Conservation (phyloP, 306 rosid species). For the Ormosia emarginata region DNA sequence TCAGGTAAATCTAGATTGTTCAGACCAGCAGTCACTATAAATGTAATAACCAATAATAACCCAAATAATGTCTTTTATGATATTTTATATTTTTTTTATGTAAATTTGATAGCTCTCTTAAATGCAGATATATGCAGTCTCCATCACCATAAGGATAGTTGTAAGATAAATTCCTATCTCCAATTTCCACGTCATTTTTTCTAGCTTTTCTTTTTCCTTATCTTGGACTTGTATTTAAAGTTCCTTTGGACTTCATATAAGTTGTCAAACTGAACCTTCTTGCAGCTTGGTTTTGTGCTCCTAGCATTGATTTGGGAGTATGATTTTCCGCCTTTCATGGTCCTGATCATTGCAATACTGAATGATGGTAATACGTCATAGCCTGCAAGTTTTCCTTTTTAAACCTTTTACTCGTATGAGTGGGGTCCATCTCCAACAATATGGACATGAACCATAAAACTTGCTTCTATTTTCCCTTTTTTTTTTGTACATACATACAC, state of each 20-base stretch:
- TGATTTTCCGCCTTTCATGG: slow-evolving; percentile 95
- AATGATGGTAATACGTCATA: slow-evolving; percentile 65
- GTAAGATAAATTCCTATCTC: slow-evolving; percentile 38
- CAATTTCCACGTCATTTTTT: slow-evolving; percentile 13
- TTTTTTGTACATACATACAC: neutral
- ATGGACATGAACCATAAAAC: neutral
- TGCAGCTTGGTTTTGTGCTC: slow-evolving; percentile 88
- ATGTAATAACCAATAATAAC: neutral
- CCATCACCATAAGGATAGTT: slow-evolving; percentile 89
- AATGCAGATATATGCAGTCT: slow-evolving; percentile 82
- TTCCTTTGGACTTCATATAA: slow-evolving; percentile 19
- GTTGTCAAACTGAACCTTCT: slow-evolving; percentile 17
- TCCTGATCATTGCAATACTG: slow-evolving; percentile 78
- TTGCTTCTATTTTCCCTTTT: neutral
- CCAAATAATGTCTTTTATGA: neutral
- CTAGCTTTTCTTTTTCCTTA: neutral
- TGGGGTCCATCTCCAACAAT: neutral
- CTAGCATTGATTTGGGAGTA: slow-evolving; percentile 87
- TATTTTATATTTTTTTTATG: slow-evolving; percentile 2
- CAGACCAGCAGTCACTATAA: slow-evolving; percentile 2
- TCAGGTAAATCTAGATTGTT: neutral
- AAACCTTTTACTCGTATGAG: no score
- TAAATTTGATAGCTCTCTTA: slow-evolving; percentile 13
- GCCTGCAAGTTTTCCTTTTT: neutral
- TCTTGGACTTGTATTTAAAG: neutral